Conservation (phyloP, 148 eudicot species). For the Nepenthes mirabilis region DNA sequence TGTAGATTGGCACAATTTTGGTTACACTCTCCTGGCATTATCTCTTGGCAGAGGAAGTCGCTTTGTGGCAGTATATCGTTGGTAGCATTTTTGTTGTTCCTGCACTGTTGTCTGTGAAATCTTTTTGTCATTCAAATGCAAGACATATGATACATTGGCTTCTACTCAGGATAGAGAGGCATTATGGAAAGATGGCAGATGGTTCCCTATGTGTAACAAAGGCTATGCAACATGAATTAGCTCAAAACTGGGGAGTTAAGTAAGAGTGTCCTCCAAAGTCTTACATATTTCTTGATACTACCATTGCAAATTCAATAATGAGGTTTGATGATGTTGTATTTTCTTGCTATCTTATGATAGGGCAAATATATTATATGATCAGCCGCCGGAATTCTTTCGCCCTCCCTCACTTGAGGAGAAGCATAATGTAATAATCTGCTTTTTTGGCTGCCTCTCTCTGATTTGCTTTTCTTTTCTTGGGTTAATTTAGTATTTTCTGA, state of each 20-base stretch:
- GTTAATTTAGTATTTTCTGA: conserved; percentile 11
- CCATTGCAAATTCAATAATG: neutral
- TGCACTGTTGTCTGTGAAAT: neutral
- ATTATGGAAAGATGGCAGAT: conserved; percentile 76
- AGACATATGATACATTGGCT: conserved; percentile 8
- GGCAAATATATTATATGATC: conserved; percentile 85
- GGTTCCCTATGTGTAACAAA: conserved; percentile 92
- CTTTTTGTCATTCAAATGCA: conserved; percentile 2
- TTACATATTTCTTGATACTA: neutral
- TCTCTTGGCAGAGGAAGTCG: conserved; percentile 87
- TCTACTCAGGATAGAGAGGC: conserved; percentile 64
- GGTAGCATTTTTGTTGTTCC: conserved; percentile 31
- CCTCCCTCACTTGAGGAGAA: conserved; percentile 76
- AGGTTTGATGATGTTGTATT: conserved; percentile 2
- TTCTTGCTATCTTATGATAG: conserved; percentile 15
- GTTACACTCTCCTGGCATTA: conserved; percentile 76
- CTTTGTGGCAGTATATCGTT: conserved; percentile 69
- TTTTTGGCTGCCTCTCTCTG: neutral
- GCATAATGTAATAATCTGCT: conserved; percentile 44
- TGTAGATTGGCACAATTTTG: conserved; percentile 97
- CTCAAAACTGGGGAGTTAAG: conserved; percentile 88
- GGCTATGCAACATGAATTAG: conserved; percentile 97
- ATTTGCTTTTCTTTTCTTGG: neutral
- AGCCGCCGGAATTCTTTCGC: conserved; percentile 88
- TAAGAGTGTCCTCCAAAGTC: conserved; percentile 14